These are phyloP conservation scores for Phytophthora pistaciae DNA, from an alignment of 352 stramenopile species.

Conservation along the genomic window DNA sequence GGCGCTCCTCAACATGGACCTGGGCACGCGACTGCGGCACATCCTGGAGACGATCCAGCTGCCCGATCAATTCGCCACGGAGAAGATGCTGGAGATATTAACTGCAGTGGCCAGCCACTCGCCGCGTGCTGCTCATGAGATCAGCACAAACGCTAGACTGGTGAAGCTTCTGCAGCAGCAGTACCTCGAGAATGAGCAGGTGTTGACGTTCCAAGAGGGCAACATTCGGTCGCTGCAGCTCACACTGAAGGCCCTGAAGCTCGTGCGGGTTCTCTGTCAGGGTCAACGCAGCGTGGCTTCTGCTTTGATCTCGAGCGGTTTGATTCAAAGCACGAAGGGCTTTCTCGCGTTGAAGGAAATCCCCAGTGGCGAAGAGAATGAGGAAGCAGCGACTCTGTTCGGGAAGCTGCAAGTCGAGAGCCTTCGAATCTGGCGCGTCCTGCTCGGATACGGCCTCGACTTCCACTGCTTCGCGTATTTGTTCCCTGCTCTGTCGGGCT, in stretches of 20 bases:
- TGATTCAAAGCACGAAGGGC: constrained; percentile 70
- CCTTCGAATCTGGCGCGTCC: constrained; percentile 69
- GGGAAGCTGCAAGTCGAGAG: constrained; percentile 58
- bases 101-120: constrained; percentile 60
- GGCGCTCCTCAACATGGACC: constrained; percentile 65
- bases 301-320: constrained; percentile 44
- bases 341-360: constrained; percentile 57
- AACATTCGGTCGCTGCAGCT: constrained; percentile 43
- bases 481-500: constrained; percentile 62
- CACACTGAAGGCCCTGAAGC: constrained; percentile 49
- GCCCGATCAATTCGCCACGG: constrained; percentile 42
- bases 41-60: constrained; percentile 62
- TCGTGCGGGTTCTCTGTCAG: constrained; percentile 61
- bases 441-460: constrained; percentile 71
- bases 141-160: constrained; percentile 55
- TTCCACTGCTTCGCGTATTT: constrained; percentile 79
- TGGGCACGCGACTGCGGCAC: constrained; percentile 57
- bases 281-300: constrained; percentile 51
- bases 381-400: constrained; percentile 34
- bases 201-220: constrained; percentile 43
- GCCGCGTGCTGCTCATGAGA: constrained; percentile 48
- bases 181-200: constrained; percentile 62
- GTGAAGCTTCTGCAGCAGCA: constrained; percentile 54
- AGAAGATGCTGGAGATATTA: constrained; percentile 73
- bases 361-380: constrained; percentile 20